Evolutionary conservation across 2,329 filamentous ascomycete species (phyloP).

Genomic region (Aspergillus viridinutans): DNA sequence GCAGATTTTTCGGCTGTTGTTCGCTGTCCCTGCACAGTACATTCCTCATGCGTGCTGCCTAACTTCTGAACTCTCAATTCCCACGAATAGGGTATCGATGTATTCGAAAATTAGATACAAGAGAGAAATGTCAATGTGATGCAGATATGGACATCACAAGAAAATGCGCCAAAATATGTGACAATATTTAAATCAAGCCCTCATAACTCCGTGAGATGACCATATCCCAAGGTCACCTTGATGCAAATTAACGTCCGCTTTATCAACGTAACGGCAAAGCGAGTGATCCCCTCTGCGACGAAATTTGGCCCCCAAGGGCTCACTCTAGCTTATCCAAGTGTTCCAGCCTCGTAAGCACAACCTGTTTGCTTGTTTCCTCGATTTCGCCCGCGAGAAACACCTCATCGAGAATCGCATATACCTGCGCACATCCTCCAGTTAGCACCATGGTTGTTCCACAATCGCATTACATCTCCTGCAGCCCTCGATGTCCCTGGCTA

Average conservation of each 20-base stretch:
- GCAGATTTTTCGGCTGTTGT: constrained; percentile 30
- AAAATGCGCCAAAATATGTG: constrained; percentile 3
- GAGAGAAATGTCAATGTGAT: background rate
- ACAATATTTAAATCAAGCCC: constrained; percentile 8
- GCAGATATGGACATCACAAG: constrained; percentile 3
- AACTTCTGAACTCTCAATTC: background rate
- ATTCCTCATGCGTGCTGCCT: background rate
- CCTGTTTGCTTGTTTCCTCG: constrained; percentile 97
- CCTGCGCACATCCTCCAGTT: constrained; percentile 44
- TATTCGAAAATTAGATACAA: constrained; percentile 1
- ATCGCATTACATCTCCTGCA: background rate
- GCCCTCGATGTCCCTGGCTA: background rate
- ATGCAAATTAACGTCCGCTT: constrained; percentile 11
- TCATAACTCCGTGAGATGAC: constrained; percentile 17
- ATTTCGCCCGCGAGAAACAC: constrained; percentile 97
- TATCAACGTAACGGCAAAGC: background rate
- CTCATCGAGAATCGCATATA: constrained; percentile 97
- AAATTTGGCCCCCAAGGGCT: constrained; percentile 14
- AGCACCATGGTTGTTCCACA: background rate
- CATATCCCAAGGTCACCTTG: constrained; percentile 13
- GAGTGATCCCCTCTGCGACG: background rate
- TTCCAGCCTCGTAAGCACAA: constrained; percentile 87
- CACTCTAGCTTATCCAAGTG: constrained; percentile 95
- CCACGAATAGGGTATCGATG: constrained; percentile 4
- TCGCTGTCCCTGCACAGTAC: no score